Evolutionary conservation across 139 green algal species (phyloP), one percentile per base, ranked within the genome.

Genomic region (Chlorella sorokiniana): DNA sequence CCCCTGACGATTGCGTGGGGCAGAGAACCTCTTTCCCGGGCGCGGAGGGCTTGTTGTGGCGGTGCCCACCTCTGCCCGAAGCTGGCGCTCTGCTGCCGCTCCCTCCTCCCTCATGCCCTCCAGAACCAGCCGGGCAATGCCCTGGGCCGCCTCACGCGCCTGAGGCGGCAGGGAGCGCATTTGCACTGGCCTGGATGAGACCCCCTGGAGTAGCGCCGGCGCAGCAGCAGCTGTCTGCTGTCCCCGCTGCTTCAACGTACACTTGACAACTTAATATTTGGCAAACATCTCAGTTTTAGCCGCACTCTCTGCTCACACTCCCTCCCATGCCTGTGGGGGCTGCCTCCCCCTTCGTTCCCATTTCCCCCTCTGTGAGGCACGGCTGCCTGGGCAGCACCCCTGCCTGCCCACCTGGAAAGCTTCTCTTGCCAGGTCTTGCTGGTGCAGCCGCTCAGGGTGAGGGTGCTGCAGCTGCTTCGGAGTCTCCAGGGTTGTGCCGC

Each of bases 101-200:
- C 48, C 16, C 48, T 59, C 16, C 48, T 59, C 16, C 48, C 48
- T 59, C 16, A 59, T 59, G 11, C 48, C 35, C 4, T 67, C 71
- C 33, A 78, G 51, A 45, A 78, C 71, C 48, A 78, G 48, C 29
- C 71, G 35, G n/a, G 71, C 71, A 45, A 78, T 78, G 31, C 71
- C 71, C 48, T 78, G 71, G 0, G 71, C 71, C 16, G 71, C 71
- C 9, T 78, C 71, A 33, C 51, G 27, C 20, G 52, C 71, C 71
- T 78, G 41, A 14, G 41, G 29, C 29, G 25, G 10, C 61, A 11
- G 16, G 48, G 14, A 59, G 48, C n/a, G n/a, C n/a, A n/a, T n/a
- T n/a, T n/a, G n/a, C n/a, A n/a, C n/a, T n/a, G n/a, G n/a, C n/a
- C n/a, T n/a, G n/a, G n/a, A n/a, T n/a, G n/a, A n/a, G n/a, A n/a